Base-by-base conservation (phyloP, 345 rosid genomes). In the Eucalyptus curtisii region DNA sequence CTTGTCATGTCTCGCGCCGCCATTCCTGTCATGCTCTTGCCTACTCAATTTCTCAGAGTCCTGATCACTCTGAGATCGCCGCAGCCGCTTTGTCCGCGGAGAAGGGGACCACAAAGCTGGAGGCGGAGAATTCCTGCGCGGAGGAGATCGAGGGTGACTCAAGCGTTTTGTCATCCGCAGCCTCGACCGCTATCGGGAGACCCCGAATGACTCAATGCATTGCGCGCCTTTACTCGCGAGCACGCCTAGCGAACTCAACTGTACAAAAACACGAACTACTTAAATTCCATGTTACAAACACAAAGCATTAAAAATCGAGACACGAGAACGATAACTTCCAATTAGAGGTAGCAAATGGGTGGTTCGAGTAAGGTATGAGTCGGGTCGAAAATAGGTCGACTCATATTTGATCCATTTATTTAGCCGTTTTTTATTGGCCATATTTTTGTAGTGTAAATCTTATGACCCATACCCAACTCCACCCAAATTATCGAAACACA, bases 51-150 rank as follows among this genome's bases (percentile, higher is more conserved):
- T 92, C 88, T 92, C 94, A 87, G 55, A 88, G 64, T 91, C 95
- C 76, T 90, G 93, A 86, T 93, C 98, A 52, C 89, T 92, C 89
- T 92, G 93, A 49, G 92, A 93, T 91, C 93, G 93, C 90, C 92
- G 93, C 90, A 97, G 53, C 71, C 95, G 93, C 91, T 93, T 95
- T 8, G 96, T 93, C 48, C 92, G 93, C 1, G 96, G 98, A 86
- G 99, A 96, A 88, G 97, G 98, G 88, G 98, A 97, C 82, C 90
- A 90, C 30, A 95, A 92, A 61, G 86, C 88, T 55, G 91, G 93
- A 52, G 90, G 88, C 49, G 37, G 30, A 1, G 93, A 88, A 79
- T 87, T 91, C 9, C 88, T 86, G 81, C 44, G 92, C 50, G 80
- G 90, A 15, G 96, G 93, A 92, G 95, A 92, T 89, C 89, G 92